Base-by-base conservation (phyloP, 129 eudicot species). In the Rutidosis leptorrhynchoides region DNA sequence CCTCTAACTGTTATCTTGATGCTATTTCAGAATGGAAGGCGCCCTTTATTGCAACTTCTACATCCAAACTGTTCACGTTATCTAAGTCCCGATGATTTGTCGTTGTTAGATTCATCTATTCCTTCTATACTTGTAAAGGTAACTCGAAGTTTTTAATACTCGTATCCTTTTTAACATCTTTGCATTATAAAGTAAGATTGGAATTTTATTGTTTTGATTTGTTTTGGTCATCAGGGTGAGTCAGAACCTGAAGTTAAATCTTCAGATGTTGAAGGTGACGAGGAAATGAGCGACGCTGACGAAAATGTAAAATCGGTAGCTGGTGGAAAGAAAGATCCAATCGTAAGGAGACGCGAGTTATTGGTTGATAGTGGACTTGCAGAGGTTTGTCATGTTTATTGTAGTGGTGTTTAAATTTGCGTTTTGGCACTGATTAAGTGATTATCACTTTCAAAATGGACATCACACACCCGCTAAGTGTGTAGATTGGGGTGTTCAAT, bases 331-430 rank as follows among this genome's bases (percentile, higher is more conserved):
- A 92, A 92, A 77, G 96, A 92, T 75, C 80, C 96, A 19, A 32
- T 80, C 5, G 33, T 84, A 32, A 70, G 96, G 55, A 83, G 96
- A 73, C 83, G 73, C 58, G 98, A 93, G 74, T 72, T 93, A 81
- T 62, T 93, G 65, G 76, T 93, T 35, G 71, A 88, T 60, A 88
- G 92, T 74, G 98, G 98, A 58, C 92, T 93, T 78, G 96, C 96
- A 23, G 95, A 93, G 98, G 98, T 92, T 64, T 53, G 74, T 68
- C 8, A 30, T 26, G 16, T 9, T 59, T 58, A n/a, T 27, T 1
- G 10, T 0, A 58, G 25, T 16, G 8, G 27, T 32, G 5, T 42
- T 17, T 32, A 7, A 8, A 19, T 54, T 21, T 23, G 12, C 6
- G 6, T 55, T 6, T 17, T 49, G 12, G 22, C 2, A 26, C 37